A percentile compares a stretch with the other conserved stretches of the same genome.
These are phyloP conservation scores for Trifolium fragiferum DNA, from an alignment of 306 rosid species.

Conservation along the genomic window DNA sequence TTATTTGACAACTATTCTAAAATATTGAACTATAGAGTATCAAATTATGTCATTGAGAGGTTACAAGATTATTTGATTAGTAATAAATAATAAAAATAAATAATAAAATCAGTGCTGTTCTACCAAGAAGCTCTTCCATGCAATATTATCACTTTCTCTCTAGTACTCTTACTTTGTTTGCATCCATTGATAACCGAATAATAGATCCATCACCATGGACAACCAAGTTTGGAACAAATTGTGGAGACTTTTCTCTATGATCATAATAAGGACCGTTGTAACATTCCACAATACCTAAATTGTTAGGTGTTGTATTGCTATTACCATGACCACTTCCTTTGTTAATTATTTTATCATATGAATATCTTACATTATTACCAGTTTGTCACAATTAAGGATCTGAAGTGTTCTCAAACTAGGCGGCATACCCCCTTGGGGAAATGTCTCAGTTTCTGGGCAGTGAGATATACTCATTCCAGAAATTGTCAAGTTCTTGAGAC, in stretches of 20 bases:
- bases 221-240: conserved; percentile 62
- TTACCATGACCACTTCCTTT: conserved; percentile 32
- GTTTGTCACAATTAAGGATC: too few species aligned
- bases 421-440: too few species aligned
- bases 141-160: conserved; percentile 51
- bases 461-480: too few species aligned
- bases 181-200: conserved; percentile 55
- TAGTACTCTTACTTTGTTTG: conserved; percentile 57
- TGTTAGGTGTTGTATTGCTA: conserved; percentile 34
- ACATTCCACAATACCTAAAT: conserved; percentile 47
- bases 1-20: too few species aligned
- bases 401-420: too few species aligned
- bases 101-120: conserved; percentile 30
- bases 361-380: conserved; percentile 52
- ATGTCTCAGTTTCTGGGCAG: too few species aligned
- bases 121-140: conserved; percentile 40
- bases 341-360: conserved; percentile 41
- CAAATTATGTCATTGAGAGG: too few species aligned
- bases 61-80: not conserved
- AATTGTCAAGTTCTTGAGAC: too few species aligned
- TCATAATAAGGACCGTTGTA: conserved; percentile 56
- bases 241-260: conserved; percentile 59
- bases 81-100: too few species aligned
- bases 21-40: too few species aligned
- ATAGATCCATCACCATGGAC: conserved; percentile 68